These are phyloP conservation scores for Kodamaea plutei DNA, from an alignment of 1,139 yeast species.

Conservation along the genomic window DNA sequence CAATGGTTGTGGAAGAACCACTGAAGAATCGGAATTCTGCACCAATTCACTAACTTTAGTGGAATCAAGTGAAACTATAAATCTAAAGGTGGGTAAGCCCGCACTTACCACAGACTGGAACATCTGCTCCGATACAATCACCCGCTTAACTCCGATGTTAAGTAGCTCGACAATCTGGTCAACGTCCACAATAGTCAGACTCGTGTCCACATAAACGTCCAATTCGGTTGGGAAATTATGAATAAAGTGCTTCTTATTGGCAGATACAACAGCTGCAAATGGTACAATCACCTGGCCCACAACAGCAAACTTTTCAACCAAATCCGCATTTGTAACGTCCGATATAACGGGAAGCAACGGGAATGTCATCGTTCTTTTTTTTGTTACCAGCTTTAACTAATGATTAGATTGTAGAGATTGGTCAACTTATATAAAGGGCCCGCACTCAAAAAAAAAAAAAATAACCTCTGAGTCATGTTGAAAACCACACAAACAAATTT, in stretches of 20 bases:
- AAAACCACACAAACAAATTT: too few relatives aligned
- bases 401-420: not conserved
- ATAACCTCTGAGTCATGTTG: too few relatives aligned
- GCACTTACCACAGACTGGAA: slow-evolving; percentile 35
- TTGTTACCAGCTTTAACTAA: too few relatives aligned
- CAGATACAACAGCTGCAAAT: slow-evolving; percentile 18
- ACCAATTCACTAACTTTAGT: slow-evolving; percentile 11
- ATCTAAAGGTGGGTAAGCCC: slow-evolving; percentile 61
- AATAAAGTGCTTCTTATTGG: slow-evolving; percentile 33
- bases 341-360: slow-evolving; percentile 41
- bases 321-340: slow-evolving; percentile 18
- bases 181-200: slow-evolving; percentile 14
- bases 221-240: slow-evolving; percentile 31
- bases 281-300: slow-evolving; percentile 40
- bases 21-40: slow-evolving; percentile 19
- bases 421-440: too few relatives aligned
- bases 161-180: slow-evolving; percentile 53
- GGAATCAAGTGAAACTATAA: slow-evolving; percentile 37
- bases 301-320: slow-evolving; percentile 27
- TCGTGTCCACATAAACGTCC: slow-evolving; percentile 34
- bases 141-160: slow-evolving; percentile 60
- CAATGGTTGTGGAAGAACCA: slow-evolving; percentile 18
- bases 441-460: too few relatives aligned
- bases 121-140: slow-evolving; percentile 42
- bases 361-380: slow-evolving; percentile 40